Evolutionary conservation across 176 grass and related monocot genomes (phyloP).

Genomic region (Raddia guianensis): DNA sequence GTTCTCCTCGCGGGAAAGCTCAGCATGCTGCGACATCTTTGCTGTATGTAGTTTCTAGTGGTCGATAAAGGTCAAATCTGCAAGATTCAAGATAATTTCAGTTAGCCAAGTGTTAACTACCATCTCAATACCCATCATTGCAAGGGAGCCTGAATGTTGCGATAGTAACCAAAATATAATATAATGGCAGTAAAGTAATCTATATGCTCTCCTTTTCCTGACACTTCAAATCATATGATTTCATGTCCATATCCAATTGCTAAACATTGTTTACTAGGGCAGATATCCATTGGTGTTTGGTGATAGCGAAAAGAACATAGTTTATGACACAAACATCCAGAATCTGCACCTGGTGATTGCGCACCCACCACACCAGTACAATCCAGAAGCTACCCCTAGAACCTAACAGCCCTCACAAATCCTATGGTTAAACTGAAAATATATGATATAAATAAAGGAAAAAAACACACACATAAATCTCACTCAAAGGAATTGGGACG

Average conservation of each 20-base stretch:
- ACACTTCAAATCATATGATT: slow-evolving; percentile 1
- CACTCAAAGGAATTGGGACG: not conserved
- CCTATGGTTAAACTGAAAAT: not conserved
- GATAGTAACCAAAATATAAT: not conserved
- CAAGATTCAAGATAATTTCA: not conserved
- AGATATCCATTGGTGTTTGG: too few species aligned
- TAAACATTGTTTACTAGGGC: too few species aligned
- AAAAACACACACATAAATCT: not conserved
- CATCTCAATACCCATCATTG: not conserved
- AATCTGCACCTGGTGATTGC: too few species aligned
- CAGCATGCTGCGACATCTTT: slow-evolving; percentile 46
- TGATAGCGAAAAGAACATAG: too few species aligned
- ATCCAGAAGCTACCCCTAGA: too few species aligned
- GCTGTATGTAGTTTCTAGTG: slow-evolving; percentile 12
- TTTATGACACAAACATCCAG: too few species aligned
- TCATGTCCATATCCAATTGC: not conserved
- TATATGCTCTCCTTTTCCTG: not conserved
- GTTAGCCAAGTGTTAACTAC: slow-evolving; percentile 7
- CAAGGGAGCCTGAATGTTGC: not conserved
- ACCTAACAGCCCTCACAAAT: not conserved
- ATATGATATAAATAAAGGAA: not conserved
- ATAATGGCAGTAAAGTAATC: not conserved
- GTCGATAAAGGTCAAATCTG: slow-evolving; percentile 24
- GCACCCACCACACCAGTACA: too few species aligned
- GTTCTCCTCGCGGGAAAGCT: slow-evolving; percentile 58